Conservation (phyloP, 441 rosid genomes). For the Aleurites moluccanus region DNA sequence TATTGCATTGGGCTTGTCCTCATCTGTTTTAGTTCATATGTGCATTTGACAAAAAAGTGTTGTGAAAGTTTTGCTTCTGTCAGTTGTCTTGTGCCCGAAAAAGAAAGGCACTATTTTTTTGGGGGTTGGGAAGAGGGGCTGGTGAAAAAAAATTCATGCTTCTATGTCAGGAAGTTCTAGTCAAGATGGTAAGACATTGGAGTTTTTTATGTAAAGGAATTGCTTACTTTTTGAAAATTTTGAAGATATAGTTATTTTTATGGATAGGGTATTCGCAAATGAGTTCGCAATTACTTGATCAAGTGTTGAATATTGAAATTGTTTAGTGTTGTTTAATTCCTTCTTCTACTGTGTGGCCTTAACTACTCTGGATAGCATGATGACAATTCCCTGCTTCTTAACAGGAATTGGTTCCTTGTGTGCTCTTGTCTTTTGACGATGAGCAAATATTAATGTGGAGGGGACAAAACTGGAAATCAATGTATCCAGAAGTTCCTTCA, state of each 20-base stretch:
- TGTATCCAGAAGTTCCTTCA: constrained; percentile 44
- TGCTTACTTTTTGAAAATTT: not conserved
- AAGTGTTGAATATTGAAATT: constrained; percentile 5
- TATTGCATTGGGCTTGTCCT: not conserved
- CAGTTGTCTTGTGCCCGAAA: not conserved
- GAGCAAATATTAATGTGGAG: constrained; percentile 95
- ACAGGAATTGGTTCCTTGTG: constrained; percentile 91
- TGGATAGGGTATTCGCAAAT: not conserved
- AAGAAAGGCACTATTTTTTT: not conserved
- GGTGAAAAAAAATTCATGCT: not conserved
- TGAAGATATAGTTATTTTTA: not conserved
- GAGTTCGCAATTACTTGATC: not conserved
- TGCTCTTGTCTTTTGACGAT: constrained; percentile 82
- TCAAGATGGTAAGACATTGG: constrained; percentile 1
- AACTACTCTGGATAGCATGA: not conserved
- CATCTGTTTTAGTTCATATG: not conserved
- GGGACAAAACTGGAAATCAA: constrained; percentile 78
- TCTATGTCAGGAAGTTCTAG: not conserved
- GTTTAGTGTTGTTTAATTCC: not conserved
- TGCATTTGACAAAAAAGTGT: not conserved
- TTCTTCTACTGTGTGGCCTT: not conserved
- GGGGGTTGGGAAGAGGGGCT: not conserved
- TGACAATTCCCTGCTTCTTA: constrained; percentile 10
- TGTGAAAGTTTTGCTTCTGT: not conserved
- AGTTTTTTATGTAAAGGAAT: not conserved